phyloP scores from a whole-genome alignment of 2,329 filamentous ascomycete genomes.

The Fusarium sp. region DNA sequence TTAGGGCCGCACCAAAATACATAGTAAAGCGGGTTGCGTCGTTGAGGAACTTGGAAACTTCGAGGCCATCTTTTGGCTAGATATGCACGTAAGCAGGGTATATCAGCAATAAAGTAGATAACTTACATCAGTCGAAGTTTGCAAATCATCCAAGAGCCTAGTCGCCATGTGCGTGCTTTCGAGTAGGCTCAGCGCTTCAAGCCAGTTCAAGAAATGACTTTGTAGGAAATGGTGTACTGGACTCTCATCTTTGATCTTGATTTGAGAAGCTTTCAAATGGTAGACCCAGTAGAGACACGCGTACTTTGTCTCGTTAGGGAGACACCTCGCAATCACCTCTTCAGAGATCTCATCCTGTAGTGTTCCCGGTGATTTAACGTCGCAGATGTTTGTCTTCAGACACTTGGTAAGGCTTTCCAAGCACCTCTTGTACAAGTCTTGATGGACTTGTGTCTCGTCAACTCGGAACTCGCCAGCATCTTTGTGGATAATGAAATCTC shows the following conservation, averaged over 20 bases:
- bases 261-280: slow-evolving; percentile 46
- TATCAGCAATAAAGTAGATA: not conserved
- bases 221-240: slow-evolving; percentile 26
- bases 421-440: slow-evolving; percentile 7
- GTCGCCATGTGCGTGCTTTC: not conserved
- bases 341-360: not conserved
- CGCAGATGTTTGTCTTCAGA: slow-evolving; percentile 46
- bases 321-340: slow-evolving; percentile 7
- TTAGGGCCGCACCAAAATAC: slow-evolving; percentile 9
- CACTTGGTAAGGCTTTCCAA: slow-evolving; percentile 28
- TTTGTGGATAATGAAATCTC: slow-evolving; percentile 46
- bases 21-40: slow-evolving; percentile 34
- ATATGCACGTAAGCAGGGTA: not conserved
- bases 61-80: slow-evolving; percentile 1
- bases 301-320: slow-evolving; percentile 41
- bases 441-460: slow-evolving; percentile 10
- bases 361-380: not conserved
- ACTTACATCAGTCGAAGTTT: slow-evolving; percentile 5
- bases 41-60: slow-evolving; percentile 19
- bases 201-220: slow-evolving; percentile 33
- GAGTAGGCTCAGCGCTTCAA: slow-evolving; percentile 32
- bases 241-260: slow-evolving; percentile 42
- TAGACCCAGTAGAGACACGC: slow-evolving; percentile 53
- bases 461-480: slow-evolving; percentile 42
- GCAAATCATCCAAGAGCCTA: slow-evolving; percentile 17